Evolutionary conservation across 331 rosid genomes (phyloP).

Genomic region (Erythrophleum ivorense): DNA sequence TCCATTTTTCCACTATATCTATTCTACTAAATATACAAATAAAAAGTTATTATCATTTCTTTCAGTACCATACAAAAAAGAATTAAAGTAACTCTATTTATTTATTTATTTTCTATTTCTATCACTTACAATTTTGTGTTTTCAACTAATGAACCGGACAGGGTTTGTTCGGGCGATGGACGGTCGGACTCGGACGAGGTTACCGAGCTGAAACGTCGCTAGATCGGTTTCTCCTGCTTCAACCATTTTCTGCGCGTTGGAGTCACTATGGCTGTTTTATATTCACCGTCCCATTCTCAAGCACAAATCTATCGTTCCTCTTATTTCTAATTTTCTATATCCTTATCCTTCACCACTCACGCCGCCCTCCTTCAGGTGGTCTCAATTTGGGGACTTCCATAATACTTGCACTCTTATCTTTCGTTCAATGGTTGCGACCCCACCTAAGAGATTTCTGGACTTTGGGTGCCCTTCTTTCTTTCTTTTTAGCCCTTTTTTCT

Average conservation of each 20-base stretch:
- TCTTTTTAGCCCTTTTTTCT: neutral
- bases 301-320: constrained; percentile 20
- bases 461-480: constrained; percentile 4
- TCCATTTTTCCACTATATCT: too few relatives aligned
- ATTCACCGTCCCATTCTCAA: constrained; percentile 23
- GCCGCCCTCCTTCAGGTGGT: neutral
- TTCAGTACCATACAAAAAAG: too few relatives aligned
- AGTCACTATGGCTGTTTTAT: neutral
- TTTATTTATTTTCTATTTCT: too few relatives aligned
- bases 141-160: neutral
- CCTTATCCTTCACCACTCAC: constrained; percentile 25
- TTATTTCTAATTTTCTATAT: constrained; percentile 20
- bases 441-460: constrained; percentile 36
- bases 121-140: too few relatives aligned
- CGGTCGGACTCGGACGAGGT: neutral
- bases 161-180: neutral
- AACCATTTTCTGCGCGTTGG: neutral
- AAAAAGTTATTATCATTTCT: too few relatives aligned
- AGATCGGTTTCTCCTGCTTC: constrained; percentile 10
- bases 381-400: constrained; percentile 22
- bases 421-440: constrained; percentile 44
- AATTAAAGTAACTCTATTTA: too few relatives aligned
- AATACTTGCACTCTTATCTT: neutral
- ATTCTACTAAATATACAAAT: too few relatives aligned
- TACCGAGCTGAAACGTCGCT: constrained; percentile 1